These are phyloP conservation scores for Fraxinus floribunda DNA, from an alignment of 305 asterid genomes.

Conservation along the genomic window DNA sequence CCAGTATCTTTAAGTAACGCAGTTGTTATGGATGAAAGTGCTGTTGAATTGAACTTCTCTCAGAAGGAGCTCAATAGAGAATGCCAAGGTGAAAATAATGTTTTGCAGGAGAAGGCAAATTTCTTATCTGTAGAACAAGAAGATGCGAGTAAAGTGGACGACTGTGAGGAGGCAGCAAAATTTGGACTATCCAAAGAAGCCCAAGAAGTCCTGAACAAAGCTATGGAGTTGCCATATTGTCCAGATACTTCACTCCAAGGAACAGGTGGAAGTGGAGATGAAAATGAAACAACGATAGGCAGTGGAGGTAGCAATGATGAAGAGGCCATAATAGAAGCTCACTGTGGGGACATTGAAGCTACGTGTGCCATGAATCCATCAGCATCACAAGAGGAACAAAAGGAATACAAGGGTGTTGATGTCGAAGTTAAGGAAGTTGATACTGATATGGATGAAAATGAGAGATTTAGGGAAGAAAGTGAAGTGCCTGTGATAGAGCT, in stretches of 20 bases:
- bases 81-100: constrained; percentile 27
- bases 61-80: constrained; percentile 37
- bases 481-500: constrained; percentile 41
- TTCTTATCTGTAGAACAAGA: constrained; percentile 31
- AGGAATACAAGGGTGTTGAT: constrained; percentile 36
- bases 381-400: constrained; percentile 40
- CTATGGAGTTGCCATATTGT: constrained; percentile 37
- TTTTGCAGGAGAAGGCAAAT: constrained; percentile 27
- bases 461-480: constrained; percentile 35
- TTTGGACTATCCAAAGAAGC: constrained; percentile 37
- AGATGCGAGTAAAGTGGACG: constrained; percentile 30
- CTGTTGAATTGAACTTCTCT: constrained; percentile 32
- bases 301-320: constrained; percentile 33
- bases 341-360: constrained; percentile 41
- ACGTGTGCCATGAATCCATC: constrained; percentile 41
- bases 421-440: constrained; percentile 42
- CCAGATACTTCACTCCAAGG: constrained; percentile 32
- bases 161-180: constrained; percentile 43
- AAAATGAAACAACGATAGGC: constrained; percentile 34
- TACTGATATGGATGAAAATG: constrained; percentile 28
- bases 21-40: constrained; percentile 43
- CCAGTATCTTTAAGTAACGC: constrained; percentile 39
- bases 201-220: constrained; percentile 33
- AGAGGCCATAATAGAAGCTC: constrained; percentile 35
- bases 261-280: constrained; percentile 34